Conservation (phyloP, 2,329 filamentous ascomycete species). For the Cladophialophora chaetospira region DNA sequence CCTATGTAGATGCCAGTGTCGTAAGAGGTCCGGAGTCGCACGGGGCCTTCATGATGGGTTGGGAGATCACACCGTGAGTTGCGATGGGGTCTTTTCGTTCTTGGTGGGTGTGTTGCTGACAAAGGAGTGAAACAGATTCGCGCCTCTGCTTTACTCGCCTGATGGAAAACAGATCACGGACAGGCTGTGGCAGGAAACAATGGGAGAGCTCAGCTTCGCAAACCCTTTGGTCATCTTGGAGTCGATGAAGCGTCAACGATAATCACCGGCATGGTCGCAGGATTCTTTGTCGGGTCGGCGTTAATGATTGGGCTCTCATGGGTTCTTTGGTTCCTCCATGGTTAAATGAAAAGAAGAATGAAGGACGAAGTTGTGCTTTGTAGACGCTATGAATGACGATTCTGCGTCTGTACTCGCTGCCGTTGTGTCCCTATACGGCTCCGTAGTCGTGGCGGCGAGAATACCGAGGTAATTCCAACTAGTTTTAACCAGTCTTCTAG, state of each 20-base stretch:
- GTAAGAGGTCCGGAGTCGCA: slow-evolving; percentile 54
- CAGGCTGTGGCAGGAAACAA: slow-evolving; percentile 41
- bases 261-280: neutral
- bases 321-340: too few relatives aligned
- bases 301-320: too few relatives aligned
- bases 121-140: slow-evolving; percentile 35
- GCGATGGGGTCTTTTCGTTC: neutral
- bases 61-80: slow-evolving; percentile 51
- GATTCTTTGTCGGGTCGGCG: neutral
- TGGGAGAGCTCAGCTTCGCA: slow-evolving; percentile 31
- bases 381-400: too few relatives aligned
- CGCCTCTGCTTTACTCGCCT: slow-evolving; percentile 29
- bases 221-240: slow-evolving; percentile 18
- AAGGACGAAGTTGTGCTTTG: too few relatives aligned
- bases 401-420: too few relatives aligned
- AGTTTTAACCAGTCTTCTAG: too few relatives aligned
- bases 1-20: slow-evolving; percentile 51
- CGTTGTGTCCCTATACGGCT: too few relatives aligned
- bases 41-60: slow-evolving; percentile 54
- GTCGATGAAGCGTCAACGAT: slow-evolving; percentile 7
- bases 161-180: slow-evolving; percentile 42
- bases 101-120: slow-evolving; percentile 36
- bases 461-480: too few relatives aligned
- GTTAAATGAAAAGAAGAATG: too few relatives aligned
- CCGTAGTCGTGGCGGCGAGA: too few relatives aligned